These are phyloP conservation scores for Galium porrigens DNA, from an alignment of 305 asterid genomes.

Conservation along the genomic window DNA sequence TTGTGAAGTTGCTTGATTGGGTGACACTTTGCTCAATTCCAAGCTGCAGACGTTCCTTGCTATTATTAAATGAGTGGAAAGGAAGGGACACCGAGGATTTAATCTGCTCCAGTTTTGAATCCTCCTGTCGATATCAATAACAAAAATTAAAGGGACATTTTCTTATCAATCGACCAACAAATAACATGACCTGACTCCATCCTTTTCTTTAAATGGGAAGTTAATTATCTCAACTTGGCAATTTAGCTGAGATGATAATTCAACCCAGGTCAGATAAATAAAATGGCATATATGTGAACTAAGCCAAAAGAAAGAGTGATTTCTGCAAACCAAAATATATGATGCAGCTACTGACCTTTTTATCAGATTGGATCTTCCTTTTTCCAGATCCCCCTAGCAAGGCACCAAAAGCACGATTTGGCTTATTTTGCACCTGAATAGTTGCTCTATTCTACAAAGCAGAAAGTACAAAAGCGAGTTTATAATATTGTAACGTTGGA, in stretches of 20 bases:
- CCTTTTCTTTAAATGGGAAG: not conserved
- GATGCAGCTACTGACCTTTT: constrained; percentile 19
- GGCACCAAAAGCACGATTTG: constrained; percentile 72
- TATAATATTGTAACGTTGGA: constrained; percentile 2
- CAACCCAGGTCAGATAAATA: not conserved
- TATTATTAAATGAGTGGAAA: constrained; percentile 47
- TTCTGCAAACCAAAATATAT: not conserved
- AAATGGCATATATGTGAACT: not conserved
- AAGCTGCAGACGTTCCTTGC: constrained; percentile 22
- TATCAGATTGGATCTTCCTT: constrained; percentile 56
- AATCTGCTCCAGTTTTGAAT: constrained; percentile 58
- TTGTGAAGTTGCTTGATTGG: constrained; percentile 20
- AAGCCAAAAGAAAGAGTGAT: not conserved
- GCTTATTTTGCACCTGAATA: constrained; percentile 62
- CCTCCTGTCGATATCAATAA: constrained; percentile 18
- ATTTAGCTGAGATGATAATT: not conserved
- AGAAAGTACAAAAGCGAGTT: not conserved
- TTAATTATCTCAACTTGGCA: not conserved
- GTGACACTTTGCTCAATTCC: constrained; percentile 24
- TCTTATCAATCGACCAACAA: not conserved
- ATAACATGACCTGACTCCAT: not conserved
- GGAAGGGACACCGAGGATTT: constrained; percentile 62
- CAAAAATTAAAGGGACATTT: constrained; percentile 1
- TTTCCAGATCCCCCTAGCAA: constrained; percentile 57
- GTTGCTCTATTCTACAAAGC: constrained; percentile 44